phyloP scores from a whole-genome alignment of 2,329 filamentous ascomycete species.

The Tolypocladium sp. region DNA sequence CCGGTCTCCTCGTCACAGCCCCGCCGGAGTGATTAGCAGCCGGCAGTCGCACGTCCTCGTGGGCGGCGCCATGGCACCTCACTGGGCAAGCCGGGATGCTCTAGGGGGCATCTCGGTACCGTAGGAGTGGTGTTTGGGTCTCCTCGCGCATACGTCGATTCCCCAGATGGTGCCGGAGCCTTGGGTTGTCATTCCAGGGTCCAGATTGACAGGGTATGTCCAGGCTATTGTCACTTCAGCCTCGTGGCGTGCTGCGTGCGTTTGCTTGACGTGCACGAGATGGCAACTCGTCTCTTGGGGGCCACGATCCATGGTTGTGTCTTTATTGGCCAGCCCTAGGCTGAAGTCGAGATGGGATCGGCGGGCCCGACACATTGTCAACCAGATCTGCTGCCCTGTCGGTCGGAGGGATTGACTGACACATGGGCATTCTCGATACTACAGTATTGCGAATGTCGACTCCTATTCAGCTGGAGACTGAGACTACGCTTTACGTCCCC shows the following conservation, averaged over 20 bases:
- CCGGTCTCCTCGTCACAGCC: background rate
- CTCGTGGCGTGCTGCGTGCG: background rate
- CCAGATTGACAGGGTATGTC: background rate
- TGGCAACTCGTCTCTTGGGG: background rate
- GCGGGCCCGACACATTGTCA: background rate
- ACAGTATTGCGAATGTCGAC: background rate
- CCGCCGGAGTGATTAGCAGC: background rate
- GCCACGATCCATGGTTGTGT: background rate
- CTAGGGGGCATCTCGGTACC: background rate
- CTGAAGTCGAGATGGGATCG: background rate
- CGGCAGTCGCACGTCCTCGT: background rate
- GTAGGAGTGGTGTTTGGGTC: background rate
- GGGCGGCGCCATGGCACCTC: background rate
- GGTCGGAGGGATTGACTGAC: background rate
- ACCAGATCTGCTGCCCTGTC: background rate
- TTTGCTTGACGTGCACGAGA: background rate
- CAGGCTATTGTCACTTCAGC: background rate
- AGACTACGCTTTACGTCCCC: background rate
- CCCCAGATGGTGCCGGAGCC: background rate
- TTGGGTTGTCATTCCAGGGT: constrained; percentile 1
- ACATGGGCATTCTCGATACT: background rate
- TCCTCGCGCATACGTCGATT: background rate
- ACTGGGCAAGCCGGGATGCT: too few relatives aligned
- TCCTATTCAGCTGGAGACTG: background rate
- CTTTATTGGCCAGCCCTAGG: background rate